These are phyloP conservation scores for Royoungia palumana DNA, from an alignment of 768 basidiomycete species.

Conservation along the genomic window DNA sequence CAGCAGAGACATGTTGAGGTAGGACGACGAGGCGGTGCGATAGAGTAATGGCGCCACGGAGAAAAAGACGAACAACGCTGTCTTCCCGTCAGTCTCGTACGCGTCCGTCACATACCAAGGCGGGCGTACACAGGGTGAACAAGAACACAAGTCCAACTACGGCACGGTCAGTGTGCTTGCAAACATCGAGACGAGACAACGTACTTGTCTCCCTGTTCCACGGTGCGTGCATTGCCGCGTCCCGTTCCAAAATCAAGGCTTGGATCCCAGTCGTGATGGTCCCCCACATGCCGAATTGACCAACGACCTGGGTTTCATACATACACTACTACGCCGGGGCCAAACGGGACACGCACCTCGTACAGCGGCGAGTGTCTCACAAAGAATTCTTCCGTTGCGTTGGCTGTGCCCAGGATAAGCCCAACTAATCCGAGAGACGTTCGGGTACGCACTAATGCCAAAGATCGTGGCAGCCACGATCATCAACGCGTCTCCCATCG, in stretches of 20 bases:
- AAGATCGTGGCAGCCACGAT: conserved; percentile 81
- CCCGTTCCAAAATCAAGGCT: conserved; percentile 68
- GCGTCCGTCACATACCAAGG: background rate
- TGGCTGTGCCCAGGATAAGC: conserved; percentile 46
- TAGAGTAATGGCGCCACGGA: conserved; percentile 80
- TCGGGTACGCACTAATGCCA: conserved; percentile 63
- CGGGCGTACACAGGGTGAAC: conserved; percentile 38
- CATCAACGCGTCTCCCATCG: conserved; percentile 82
- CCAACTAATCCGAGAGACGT: background rate
- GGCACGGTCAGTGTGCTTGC: conserved; percentile 32
- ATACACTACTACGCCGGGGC: background rate
- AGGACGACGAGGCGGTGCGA: conserved; percentile 80
- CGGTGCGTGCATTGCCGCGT: conserved; percentile 53
- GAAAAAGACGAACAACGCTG: conserved; percentile 77
- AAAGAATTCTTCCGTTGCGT: conserved; percentile 86
- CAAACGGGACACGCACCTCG: conserved; percentile 43
- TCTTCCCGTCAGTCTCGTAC: background rate
- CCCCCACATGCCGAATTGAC: conserved; percentile 83
- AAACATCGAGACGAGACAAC: conserved; percentile 23
- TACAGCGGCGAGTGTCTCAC: conserved; percentile 78
- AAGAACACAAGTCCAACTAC: conserved; percentile 47
- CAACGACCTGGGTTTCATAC: conserved; percentile 53
- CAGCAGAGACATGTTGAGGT: conserved; percentile 80
- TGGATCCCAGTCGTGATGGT: conserved; percentile 74
- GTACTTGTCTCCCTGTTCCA: conserved; percentile 72